Conservation (phyloP, 371 early-diverging fungal species). For the Mucor saturninus region DNA sequence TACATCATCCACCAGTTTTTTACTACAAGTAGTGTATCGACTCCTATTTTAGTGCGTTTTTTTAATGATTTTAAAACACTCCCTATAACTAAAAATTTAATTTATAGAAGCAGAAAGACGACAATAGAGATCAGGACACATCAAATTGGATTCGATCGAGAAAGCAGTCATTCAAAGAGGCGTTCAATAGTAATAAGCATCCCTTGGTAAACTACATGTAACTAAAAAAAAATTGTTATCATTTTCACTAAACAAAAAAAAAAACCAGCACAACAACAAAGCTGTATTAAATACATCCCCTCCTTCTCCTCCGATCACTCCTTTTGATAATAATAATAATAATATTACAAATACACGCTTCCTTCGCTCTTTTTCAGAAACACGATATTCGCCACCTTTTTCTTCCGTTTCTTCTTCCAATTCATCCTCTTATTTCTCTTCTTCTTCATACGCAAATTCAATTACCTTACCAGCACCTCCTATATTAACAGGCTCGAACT, state of each 20-base stretch:
- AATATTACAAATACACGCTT: conserved; percentile 3
- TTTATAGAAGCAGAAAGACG: conserved; percentile 4
- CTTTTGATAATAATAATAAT: conserved; percentile 6
- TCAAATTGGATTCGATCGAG: conserved; percentile 8
- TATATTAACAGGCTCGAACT: conserved; percentile 17
- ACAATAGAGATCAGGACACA: conserved; percentile 4
- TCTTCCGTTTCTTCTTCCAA: conserved; percentile 13
- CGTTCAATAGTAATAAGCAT: conserved; percentile 4
- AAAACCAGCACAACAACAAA: conserved; percentile 10
- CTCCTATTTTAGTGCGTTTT: conserved; percentile 10
- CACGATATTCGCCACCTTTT: conserved; percentile 13
- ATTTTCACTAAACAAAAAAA: neutral
- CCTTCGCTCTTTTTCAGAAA: conserved; percentile 6
- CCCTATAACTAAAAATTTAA: conserved; percentile 8
- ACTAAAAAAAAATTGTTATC: neutral
- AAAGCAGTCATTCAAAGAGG: conserved; percentile 15
- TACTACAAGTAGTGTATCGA: conserved; percentile 11
- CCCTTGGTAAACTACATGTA: neutral
- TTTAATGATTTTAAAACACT: neutral
- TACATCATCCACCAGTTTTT: conserved; percentile 8
- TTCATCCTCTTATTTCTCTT: conserved; percentile 12
- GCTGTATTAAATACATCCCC: conserved; percentile 11
- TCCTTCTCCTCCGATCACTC: conserved; percentile 12
- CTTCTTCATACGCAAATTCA: conserved; percentile 17
- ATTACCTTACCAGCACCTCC: conserved; percentile 23